phyloP scores from a whole-genome alignment of 2,329 filamentous ascomycete species.

The Fusarium sp. region DNA sequence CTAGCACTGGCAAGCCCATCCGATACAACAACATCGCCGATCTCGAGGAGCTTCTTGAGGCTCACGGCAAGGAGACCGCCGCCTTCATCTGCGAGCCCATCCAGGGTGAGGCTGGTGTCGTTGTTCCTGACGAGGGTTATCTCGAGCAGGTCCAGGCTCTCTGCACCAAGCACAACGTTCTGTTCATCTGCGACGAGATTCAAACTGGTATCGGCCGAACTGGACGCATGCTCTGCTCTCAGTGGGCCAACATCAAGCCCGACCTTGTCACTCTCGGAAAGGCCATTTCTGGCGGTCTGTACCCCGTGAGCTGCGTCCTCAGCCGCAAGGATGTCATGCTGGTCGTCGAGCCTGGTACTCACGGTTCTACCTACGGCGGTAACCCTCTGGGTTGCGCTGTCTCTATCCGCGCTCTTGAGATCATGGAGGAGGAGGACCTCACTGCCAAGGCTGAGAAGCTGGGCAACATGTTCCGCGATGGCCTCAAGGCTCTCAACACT shows the following conservation, averaged over 20 bases:
- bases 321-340: conserved; percentile 93
- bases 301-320: conserved; percentile 96
- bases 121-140: conserved; percentile 88
- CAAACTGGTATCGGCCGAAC: conserved; percentile 98
- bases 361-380: conserved; percentile 98
- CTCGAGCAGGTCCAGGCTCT: conserved; percentile 83
- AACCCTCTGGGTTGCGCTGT: conserved; percentile 97
- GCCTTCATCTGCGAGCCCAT: conserved; percentile 45
- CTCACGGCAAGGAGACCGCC: conserved; percentile 40
- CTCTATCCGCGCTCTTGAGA: conserved; percentile 93
- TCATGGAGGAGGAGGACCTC: conserved; percentile 92
- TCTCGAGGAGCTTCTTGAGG: conserved; percentile 40
- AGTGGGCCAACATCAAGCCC: conserved; percentile 96
- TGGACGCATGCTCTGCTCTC: conserved; percentile 91
- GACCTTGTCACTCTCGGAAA: conserved; percentile 96
- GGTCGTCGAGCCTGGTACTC: conserved; percentile 94
- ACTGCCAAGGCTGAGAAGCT: conserved; percentile 85
- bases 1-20: conserved; percentile 37
- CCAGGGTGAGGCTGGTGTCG: conserved; percentile 94
- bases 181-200: conserved; percentile 98
- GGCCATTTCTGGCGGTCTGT: conserved; percentile 98
- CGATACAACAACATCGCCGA: conserved; percentile 44
- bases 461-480: conserved; percentile 86
- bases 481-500: conserved; percentile 80
- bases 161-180: conserved; percentile 94